Base-by-base conservation (phyloP, 192 early-diverging fungal species). In the Haplosporangium gracile region DNA sequence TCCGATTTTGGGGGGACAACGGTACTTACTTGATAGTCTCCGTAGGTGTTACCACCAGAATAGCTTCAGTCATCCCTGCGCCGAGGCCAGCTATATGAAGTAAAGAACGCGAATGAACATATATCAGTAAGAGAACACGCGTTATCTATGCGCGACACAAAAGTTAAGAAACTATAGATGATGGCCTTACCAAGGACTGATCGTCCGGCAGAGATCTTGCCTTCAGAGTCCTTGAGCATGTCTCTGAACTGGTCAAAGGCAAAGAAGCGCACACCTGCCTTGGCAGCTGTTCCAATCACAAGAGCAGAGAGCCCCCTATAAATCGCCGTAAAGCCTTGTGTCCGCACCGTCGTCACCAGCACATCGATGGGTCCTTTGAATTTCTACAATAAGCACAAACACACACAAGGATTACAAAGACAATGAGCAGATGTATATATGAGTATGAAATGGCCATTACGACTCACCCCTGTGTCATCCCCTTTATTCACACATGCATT, bases 261-360 rank as follows among this genome's bases (percentile, higher is more conserved):
- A n/a, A 98, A 91, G 82, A 99, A 99, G 2, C 97, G 93, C 2
- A 98, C 96, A 18, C 95, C 96, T 0, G 97, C 97, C 82, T 98
- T 98, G 53, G 92, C 93, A 5, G 97, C 96, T 68, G 95, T 98
- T 18, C 98, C 98, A 77, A 97, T 92, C 5, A 97, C 93, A 80
- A 98, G 92, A 4, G 98, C 96, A 68, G 96, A 94, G 5, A 98
- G 92, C 16, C 97, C 97, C 26, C 92, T 90, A 87, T 99, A 98
- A 18, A 98, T 87, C 0, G 94, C 95, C 13, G 88, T 72, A 63
- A 97, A 70, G 9, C 97, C 98, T 63, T 94, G 91, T 9, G 91
- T 91, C 53, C 89, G 80, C 2, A 98, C 88, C 2, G 97, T 98
- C n/a, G 92, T 89, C 13, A 88, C 81, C 16, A 95, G 87, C 68